A percentile compares a stretch with the other conserved stretches of the same genome.
phyloP scores from a whole-genome alignment of 257 asterid species.

The Paraleonurus japonicus region DNA sequence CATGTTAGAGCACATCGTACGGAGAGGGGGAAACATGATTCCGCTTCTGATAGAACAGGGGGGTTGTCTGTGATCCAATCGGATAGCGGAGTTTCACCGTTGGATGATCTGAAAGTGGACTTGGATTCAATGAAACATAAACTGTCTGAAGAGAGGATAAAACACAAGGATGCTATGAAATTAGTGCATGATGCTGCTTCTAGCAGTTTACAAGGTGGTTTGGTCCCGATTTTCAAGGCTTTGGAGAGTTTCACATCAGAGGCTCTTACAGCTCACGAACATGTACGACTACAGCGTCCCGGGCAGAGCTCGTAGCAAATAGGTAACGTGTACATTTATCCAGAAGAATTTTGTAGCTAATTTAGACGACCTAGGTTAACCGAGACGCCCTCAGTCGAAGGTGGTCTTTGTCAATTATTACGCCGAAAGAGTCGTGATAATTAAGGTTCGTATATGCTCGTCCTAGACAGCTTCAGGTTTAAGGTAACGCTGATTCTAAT shows the following conservation, averaged over 20 bases:
- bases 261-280: slow-evolving; percentile 74
- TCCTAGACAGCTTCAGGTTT: not conserved
- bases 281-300: slow-evolving; percentile 56
- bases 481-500: not conserved
- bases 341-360: slow-evolving; percentile 38
- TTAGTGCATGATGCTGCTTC: slow-evolving; percentile 88
- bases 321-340: slow-evolving; percentile 13
- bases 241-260: slow-evolving; percentile 77
- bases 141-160: slow-evolving; percentile 69
- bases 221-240: slow-evolving; percentile 90
- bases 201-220: slow-evolving; percentile 79
- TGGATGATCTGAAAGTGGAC: slow-evolving; percentile 81
- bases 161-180: slow-evolving; percentile 80
- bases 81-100: slow-evolving; percentile 53
- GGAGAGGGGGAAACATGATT: slow-evolving; percentile 44
- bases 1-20: slow-evolving; percentile 36
- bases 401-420: not conserved
- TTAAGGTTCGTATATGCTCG: not conserved
- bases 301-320: slow-evolving; percentile 24
- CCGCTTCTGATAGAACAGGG: slow-evolving; percentile 32
- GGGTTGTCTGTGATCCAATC: slow-evolving; percentile 55
- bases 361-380: slow-evolving; percentile 19
- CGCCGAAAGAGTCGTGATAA: not conserved
- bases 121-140: slow-evolving; percentile 65
- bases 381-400: slow-evolving; percentile 4